phyloP scores from a whole-genome alignment of 257 asterid genomes.

The Rhazya stricta region DNA sequence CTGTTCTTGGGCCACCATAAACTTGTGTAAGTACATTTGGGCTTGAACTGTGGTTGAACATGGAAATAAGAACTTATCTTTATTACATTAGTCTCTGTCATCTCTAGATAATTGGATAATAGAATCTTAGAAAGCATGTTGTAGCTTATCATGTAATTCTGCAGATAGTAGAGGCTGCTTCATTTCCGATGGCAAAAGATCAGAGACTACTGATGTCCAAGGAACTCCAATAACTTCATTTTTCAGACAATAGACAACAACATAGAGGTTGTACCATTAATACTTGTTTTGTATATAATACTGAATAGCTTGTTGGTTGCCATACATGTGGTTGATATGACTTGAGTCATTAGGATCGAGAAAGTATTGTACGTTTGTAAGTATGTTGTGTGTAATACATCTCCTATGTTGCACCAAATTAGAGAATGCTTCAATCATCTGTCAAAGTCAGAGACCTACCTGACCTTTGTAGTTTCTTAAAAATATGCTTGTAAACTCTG shows the following conservation, averaged over 20 bases:
- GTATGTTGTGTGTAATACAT: neutral
- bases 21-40: neutral
- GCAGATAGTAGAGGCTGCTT: slow-evolving; percentile 60
- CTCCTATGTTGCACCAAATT: neutral
- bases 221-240: slow-evolving; percentile 35
- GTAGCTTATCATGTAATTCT: slow-evolving; percentile 14
- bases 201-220: slow-evolving; percentile 62
- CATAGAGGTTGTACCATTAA: neutral
- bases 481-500: neutral
- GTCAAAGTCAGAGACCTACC: neutral
- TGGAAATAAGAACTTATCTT: neutral
- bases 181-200: slow-evolving; percentile 40
- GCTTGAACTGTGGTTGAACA: neutral
- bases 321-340: neutral
- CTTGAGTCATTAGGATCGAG: neutral
- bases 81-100: neutral
- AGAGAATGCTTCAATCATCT: neutral
- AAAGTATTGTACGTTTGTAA: neutral
- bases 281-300: neutral
- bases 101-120: neutral
- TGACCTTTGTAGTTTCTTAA: neutral
- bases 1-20: neutral
- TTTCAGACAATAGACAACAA: neutral
- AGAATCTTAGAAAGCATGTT: neutral
- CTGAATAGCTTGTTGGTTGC: neutral